Conservation (phyloP, 2,329 filamentous ascomycete species). For the Zasmidium cellare region DNA sequence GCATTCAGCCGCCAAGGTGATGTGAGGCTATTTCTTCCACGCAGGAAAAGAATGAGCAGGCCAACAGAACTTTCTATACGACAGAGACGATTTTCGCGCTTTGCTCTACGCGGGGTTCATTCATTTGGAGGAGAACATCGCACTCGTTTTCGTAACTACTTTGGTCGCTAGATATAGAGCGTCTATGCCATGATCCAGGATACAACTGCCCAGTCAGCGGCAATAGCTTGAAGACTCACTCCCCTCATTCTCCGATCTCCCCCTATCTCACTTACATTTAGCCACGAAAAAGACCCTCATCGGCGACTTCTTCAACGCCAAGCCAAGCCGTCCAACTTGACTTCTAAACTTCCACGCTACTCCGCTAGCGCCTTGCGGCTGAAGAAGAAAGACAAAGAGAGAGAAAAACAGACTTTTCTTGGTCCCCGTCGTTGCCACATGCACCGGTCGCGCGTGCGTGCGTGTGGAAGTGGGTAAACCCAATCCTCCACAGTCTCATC, state of each 20-base stretch:
- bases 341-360: constrained; percentile 14
- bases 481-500: constrained; percentile 7
- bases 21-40: no score
- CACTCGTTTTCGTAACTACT: neutral
- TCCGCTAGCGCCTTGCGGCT: constrained; percentile 7
- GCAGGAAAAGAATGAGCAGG: no score
- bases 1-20: no score
- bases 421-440: neutral
- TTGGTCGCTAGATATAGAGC: neutral
- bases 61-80: neutral
- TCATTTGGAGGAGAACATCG: neutral
- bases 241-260: neutral
- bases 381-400: neutral
- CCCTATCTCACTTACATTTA: neutral
- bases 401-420: neutral
- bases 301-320: neutral
- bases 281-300: neutral
- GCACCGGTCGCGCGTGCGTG: no score
- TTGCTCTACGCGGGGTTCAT: neutral
- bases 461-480: no score
- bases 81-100: neutral
- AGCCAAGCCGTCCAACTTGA: constrained; percentile 19
- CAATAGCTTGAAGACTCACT: neutral
- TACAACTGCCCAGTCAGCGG: neutral
- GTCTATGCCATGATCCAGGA: neutral